Percentiles rank a stretch among this genome's conserved stretches.
These are phyloP conservation scores for Fusarium nelsonii DNA, from an alignment of 2,329 filamentous ascomycete genomes.

Conservation along the genomic window DNA sequence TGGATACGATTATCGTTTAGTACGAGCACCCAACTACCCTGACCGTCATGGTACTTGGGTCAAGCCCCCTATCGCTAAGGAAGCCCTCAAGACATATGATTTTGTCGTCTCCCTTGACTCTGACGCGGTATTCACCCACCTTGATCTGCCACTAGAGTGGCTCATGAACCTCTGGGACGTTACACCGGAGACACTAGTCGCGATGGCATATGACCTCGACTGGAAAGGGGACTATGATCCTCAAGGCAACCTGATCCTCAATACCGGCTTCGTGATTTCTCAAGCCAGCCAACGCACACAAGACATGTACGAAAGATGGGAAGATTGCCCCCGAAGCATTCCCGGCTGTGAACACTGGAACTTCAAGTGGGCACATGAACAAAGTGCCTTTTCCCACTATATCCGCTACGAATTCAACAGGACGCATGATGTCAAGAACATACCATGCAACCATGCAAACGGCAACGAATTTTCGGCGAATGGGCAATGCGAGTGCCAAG, in stretches of 20 bases:
- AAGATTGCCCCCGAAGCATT: conserved; percentile 23
- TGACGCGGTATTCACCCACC: conserved; percentile 57
- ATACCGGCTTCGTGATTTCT: conserved; percentile 43
- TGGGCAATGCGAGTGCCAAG: conserved; percentile 11
- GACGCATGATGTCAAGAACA: conserved; percentile 8
- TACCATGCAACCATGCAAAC: conserved; percentile 18
- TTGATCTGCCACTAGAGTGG: conserved; percentile 61
- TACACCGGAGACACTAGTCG: conserved; percentile 55
- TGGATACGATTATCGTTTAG: conserved; percentile 63
- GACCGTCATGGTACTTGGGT: conserved; percentile 62
- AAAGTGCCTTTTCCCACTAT: conserved; percentile 19
- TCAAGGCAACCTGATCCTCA: conserved; percentile 41
- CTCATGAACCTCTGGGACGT: conserved; percentile 62
- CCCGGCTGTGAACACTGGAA: conserved; percentile 18
- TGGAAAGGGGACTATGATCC: conserved; percentile 54
- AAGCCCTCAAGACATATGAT: conserved; percentile 55
- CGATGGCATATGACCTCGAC: conserved; percentile 61
- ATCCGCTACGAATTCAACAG: conserved; percentile 25
- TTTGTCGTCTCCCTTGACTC: conserved; percentile 61
- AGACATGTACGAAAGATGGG: conserved; percentile 37
- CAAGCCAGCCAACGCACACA: conserved; percentile 43
- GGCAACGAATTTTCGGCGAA: conserved; percentile 4
- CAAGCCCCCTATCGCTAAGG: conserved; percentile 55
- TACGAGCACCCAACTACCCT: conserved; percentile 56
- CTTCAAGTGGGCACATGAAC: conserved; percentile 12